A percentile compares a stretch with the other conserved stretches of the same genome.
Evolutionary conservation across 2,329 filamentous ascomycete genomes (phyloP).

Genomic region (Meredithiella fracta): DNA sequence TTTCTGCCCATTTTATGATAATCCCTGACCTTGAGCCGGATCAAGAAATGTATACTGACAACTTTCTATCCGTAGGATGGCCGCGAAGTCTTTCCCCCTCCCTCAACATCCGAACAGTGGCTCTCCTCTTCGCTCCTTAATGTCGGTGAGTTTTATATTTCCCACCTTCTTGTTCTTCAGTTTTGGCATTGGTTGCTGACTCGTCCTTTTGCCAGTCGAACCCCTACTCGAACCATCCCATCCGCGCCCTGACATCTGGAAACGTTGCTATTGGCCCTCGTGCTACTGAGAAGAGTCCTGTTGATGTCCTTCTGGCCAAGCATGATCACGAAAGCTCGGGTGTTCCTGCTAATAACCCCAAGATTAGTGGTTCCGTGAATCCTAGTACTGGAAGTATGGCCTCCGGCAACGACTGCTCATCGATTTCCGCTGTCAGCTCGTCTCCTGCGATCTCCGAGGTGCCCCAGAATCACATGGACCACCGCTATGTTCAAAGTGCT

Average conservation of each 20-base stretch:
- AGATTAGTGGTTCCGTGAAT: background rate
- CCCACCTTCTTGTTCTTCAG: too few species aligned
- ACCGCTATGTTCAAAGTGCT: too few species aligned
- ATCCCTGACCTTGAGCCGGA: too few species aligned
- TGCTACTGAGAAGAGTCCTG: background rate
- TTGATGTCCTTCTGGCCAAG: constrained; percentile 39
- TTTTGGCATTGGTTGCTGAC: background rate
- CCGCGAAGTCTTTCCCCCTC: background rate
- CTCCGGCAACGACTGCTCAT: too few species aligned
- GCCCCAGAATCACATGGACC: too few species aligned
- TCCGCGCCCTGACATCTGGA: background rate
- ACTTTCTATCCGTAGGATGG: background rate
- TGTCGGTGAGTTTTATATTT: background rate
- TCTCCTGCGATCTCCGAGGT: too few species aligned
- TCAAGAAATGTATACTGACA: background rate
- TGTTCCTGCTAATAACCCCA: background rate
- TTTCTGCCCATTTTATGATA: too few species aligned
- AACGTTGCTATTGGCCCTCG: background rate
- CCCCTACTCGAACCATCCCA: background rate
- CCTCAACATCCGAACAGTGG: background rate
- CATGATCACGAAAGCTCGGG: constrained; percentile 46
- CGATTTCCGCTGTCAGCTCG: too few species aligned
- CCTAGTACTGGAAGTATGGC: background rate
- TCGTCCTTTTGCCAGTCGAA: background rate
- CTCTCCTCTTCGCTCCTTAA: too few species aligned